Base-by-base conservation (phyloP, 306 rosid species). In the Vigna hirtella region DNA sequence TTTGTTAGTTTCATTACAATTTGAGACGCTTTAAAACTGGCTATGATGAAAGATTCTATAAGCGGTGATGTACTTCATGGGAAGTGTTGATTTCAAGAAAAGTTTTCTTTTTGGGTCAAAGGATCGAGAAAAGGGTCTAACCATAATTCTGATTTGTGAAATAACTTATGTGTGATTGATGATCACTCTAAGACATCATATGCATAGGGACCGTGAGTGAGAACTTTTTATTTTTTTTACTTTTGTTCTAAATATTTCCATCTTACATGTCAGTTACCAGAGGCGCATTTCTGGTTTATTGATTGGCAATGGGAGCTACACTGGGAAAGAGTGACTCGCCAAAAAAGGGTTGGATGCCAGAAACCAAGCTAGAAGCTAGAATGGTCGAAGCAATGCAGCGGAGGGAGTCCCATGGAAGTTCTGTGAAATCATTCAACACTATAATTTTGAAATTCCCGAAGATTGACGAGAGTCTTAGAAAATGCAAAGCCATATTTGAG, bases 361-460 rank as follows among this genome's bases (percentile, higher is more conserved):
- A 89, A 84, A 86, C 96, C 43, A 91, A 93, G 82, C 83, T 93
- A 7, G 99, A 95, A 73, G 86, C 96, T 73, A 91, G 85, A 78
- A 88, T 91, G 89, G 96, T 92, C 11, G 97, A 91, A 85, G 91
- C 93, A 30, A 79, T 95, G 90, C 85, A 74, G 80, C 83, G 74
- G 52, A 89, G 97, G 73, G 93, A 89, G 17, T 79, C 86, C 30
- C 85, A 72, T 7, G 99, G 99, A 82, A 79, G 84, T 79, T 72
- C 88, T 13, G 80, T 88, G 82, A 95, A 84, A 81, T 93, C 99
- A 14, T 93, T 95, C 85, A 86, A 95, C 85, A 79, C 83, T 80
- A 74, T 95, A 73, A 91, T 95, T 87, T 86, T 95, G 87, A 93
- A 95, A 67, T 95, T 95, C 71, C 98, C 93, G 32, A 95, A 95